phyloP scores from a whole-genome alignment of 805 yeast genomes.

The Zygoascus bituminiphila region DNA sequence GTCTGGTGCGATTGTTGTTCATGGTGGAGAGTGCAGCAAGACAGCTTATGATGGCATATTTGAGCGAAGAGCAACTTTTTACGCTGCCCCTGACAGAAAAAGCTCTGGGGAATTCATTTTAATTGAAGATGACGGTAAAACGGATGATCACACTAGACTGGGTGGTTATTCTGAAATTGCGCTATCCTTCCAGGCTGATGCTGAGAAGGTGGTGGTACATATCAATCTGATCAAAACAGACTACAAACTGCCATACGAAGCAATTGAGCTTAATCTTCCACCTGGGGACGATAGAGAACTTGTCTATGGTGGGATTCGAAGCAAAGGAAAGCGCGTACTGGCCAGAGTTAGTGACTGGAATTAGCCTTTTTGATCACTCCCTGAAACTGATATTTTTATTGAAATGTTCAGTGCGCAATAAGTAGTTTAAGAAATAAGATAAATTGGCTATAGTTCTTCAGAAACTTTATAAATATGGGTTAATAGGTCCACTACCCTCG shows the following conservation, averaged over 20 bases:
- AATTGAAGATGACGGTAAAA: conserved; percentile 11
- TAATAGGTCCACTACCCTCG: conserved; percentile 87
- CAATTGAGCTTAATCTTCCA: conserved; percentile 1
- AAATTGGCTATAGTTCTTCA: neutral
- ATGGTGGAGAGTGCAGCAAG: conserved; percentile 7
- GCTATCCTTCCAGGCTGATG: conserved; percentile 5
- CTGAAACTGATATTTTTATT: too few species aligned
- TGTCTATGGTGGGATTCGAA: too few species aligned
- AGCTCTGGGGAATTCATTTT: conserved; percentile 4
- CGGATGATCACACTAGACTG: conserved; percentile 3
- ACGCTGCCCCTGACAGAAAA: conserved; percentile 3
- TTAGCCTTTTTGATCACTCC: too few species aligned
- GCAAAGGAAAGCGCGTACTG: too few species aligned
- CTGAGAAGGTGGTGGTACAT: neutral
- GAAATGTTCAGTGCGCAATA: too few species aligned
- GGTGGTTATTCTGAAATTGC: conserved; percentile 5
- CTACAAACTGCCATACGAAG: conserved; percentile 3
- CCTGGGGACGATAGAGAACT: conserved; percentile 2
- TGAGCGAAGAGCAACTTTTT: conserved; percentile 5
- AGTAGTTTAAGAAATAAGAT: too few species aligned
- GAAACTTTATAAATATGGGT: conserved; percentile 41
- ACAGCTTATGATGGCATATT: conserved; percentile 7
- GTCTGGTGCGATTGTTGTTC: conserved; percentile 7
- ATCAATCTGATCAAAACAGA: neutral
- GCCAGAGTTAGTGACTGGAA: too few species aligned